A percentile compares a stretch with the other conserved stretches of the same genome.
phyloP scores from a whole-genome alignment of 2,329 filamentous ascomycete genomes.

The Neurospora sp. region DNA sequence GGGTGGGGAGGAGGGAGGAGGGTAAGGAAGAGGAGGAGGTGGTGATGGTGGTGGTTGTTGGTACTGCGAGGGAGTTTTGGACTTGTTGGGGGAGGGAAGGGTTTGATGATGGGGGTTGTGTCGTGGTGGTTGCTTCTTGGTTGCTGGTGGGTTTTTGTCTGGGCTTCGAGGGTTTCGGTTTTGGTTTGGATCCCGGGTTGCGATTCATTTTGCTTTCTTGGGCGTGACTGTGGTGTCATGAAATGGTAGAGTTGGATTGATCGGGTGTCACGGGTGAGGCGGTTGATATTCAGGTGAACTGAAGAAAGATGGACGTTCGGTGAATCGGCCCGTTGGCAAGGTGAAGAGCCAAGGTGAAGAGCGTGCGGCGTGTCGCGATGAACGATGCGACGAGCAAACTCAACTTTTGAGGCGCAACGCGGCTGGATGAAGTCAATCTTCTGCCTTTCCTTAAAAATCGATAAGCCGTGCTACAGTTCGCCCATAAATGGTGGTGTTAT shows the following conservation, averaged over 20 bases:
- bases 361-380: background rate
- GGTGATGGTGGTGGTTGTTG: background rate
- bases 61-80: background rate
- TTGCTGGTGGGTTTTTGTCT: background rate
- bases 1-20: constrained; percentile 14
- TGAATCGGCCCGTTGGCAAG: background rate
- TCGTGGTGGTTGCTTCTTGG: background rate
- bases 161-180: background rate
- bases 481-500: background rate
- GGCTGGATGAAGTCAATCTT: background rate
- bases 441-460: background rate
- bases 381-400: background rate
- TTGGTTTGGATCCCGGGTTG: background rate
- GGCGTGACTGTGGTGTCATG: background rate
- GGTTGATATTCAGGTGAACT: background rate
- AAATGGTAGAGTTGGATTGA: background rate
- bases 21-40: no score
- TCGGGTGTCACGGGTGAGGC: background rate
- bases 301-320: background rate
- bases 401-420: background rate
- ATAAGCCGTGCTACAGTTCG: background rate
- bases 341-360: background rate
- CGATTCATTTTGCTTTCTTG: background rate
- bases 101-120: background rate
- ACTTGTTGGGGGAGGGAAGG: background rate